Evolutionary conservation across 345 rosid genomes (phyloP).

Genomic region (Litchi chinensis): DNA sequence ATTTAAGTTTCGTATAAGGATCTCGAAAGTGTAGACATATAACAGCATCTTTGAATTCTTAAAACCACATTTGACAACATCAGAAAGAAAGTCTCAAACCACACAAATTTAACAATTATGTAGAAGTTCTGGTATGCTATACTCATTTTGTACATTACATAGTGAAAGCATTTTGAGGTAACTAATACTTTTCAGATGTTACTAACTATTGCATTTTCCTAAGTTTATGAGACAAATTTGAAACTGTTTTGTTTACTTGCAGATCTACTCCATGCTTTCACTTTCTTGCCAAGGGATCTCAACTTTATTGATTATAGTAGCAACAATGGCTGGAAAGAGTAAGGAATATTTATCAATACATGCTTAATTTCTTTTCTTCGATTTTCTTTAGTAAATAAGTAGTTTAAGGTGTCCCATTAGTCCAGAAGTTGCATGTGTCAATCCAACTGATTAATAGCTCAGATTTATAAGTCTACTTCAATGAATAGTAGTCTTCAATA

Average conservation of each 20-base stretch:
- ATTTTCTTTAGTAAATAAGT: too few species aligned
- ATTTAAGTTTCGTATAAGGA: too few species aligned
- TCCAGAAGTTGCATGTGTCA: too few species aligned
- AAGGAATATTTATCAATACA: constrained; percentile 4
- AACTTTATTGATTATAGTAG: constrained; percentile 32
- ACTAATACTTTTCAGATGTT: not conserved
- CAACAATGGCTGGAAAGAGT: constrained; percentile 31
- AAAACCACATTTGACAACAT: too few species aligned
- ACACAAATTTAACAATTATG: too few species aligned
- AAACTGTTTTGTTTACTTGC: not conserved
- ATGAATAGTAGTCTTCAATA: not conserved
- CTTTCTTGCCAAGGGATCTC: constrained; percentile 41
- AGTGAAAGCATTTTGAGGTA: not conserved
- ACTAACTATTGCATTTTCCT: not conserved
- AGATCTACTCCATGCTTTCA: constrained; percentile 46
- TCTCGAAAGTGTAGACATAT: too few species aligned
- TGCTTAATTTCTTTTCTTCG: not conserved
- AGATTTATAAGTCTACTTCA: not conserved
- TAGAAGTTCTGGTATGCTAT: too few species aligned
- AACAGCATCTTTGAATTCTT: too few species aligned
- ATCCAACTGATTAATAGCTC: not conserved
- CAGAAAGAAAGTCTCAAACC: too few species aligned
- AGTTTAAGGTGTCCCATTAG: too few species aligned
- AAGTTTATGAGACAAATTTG: not conserved
- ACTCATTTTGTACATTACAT: too few species aligned